Evolutionary conservation across 2,329 filamentous ascomycete species (phyloP).

Genomic region (Claviceps africana): DNA sequence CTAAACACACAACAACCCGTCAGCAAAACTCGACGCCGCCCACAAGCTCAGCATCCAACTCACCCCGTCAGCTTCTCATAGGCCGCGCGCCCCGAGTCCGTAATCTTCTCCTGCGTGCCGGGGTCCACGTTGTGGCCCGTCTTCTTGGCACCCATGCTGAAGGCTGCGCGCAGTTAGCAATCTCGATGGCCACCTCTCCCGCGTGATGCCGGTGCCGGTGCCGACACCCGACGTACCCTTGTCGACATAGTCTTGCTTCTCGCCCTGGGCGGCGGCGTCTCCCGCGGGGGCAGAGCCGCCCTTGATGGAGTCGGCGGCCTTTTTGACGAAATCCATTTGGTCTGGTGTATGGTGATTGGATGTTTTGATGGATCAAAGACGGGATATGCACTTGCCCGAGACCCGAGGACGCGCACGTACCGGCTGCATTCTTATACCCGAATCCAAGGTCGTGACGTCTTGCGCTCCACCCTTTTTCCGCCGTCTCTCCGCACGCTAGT

Average conservation of each 20-base stretch:
- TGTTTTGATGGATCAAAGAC: too few relatives aligned
- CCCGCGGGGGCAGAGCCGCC: conserved; percentile 8
- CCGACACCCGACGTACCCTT: conserved; percentile 17
- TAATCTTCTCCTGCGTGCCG: conserved; percentile 25
- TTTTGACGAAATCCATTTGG: conserved; percentile 28
- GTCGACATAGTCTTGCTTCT: conserved; percentile 23
- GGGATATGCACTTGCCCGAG: too few relatives aligned
- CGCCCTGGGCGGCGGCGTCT: conserved; percentile 6
- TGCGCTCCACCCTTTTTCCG: too few relatives aligned
- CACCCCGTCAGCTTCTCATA: conserved; percentile 26
- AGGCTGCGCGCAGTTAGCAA: too few relatives aligned
- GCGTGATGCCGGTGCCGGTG: too few relatives aligned
- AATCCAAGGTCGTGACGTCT: too few relatives aligned
- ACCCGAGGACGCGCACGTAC: too few relatives aligned
- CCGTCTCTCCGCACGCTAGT: too few relatives aligned
- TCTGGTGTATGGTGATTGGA: neutral
- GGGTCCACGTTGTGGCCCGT: conserved; percentile 20
- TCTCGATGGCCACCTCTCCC: too few relatives aligned
- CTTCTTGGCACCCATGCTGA: conserved; percentile 19
- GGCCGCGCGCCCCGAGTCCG: conserved; percentile 19
- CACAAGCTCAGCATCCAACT: too few relatives aligned
- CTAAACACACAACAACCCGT: conserved; percentile 5
- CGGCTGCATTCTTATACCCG: too few relatives aligned
- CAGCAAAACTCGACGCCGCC: too few relatives aligned
- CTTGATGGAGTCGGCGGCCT: conserved; percentile 14